Base-by-base conservation (phyloP, 257 asterid species). In the Nicotiana noctiflora region DNA sequence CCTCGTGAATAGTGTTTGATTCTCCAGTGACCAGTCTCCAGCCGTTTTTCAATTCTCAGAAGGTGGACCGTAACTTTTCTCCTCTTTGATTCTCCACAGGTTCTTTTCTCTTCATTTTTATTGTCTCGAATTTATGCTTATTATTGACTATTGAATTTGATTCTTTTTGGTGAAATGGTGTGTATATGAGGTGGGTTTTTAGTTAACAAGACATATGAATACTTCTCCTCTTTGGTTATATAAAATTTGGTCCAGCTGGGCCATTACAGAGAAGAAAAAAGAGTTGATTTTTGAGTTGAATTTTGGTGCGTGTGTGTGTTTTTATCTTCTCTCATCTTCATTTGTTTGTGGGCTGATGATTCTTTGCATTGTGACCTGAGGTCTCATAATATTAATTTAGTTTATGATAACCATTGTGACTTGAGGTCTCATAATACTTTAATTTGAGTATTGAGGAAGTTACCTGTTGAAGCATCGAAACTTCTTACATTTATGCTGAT, bases 1-100 rank as follows among this genome's bases (percentile, higher is more conserved):
- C 27, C 27, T 25, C 27, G 27, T 25, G 27, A 25, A 25, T 25
- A 25, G 93, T 90, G 8, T 93, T 93, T 9, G 82, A 92, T 23
- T 90, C 99, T 0, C 90, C 90, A 64, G 96, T 86, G n/a, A 25
- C 27, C 27, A 25, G 27, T 25, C 27, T 25, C 27, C 27, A 25
- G 27, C 27, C 1, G 94, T 92, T 29, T 85, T 95, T n/a, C 64
- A 25, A 0, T 82, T 95, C 1, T 93, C 96, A 2, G 83, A 76
- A 10, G 97, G 97, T 14, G 97, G 98, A 0, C 99, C 98, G 12
- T 86, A n/a, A n/a, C n/a, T n/a, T n/a, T n/a, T n/a, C n/a, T n/a
- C n/a, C n/a, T n/a, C n/a, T n/a, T n/a, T 29, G 31, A 29, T 29
- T 29, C 31, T 29, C 31, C 31, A 29, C 0, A 0, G 31, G 31